Conservation (phyloP, 768 basidiomycete species). For the Leccinum broughii region DNA sequence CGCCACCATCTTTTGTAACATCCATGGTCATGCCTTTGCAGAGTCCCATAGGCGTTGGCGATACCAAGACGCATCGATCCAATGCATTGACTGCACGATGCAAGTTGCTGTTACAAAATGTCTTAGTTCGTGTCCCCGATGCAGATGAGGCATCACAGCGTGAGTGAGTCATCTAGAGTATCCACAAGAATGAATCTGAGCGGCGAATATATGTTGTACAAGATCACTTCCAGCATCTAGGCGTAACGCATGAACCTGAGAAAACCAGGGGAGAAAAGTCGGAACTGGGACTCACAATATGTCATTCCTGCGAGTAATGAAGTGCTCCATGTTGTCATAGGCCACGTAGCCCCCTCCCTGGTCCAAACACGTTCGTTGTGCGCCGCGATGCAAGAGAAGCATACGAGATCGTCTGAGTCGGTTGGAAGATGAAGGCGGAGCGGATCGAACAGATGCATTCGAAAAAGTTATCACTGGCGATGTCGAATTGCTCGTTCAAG, state of each 20-base stretch:
- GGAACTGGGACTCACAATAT: conserved; percentile 40
- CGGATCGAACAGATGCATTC: too few relatives aligned
- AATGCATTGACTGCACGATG: too few relatives aligned
- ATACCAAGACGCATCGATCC: too few relatives aligned
- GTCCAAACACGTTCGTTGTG: background rate
- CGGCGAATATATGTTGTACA: background rate
- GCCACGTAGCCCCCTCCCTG: conserved; percentile 45
- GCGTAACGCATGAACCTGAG: background rate
- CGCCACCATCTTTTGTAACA: too few relatives aligned
- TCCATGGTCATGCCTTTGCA: too few relatives aligned
- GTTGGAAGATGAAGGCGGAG: too few relatives aligned
- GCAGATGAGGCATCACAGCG: background rate
- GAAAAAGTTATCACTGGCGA: too few relatives aligned
- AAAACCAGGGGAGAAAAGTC: background rate
- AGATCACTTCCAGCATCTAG: conserved; percentile 39
- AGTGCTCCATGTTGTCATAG: conserved; percentile 39
- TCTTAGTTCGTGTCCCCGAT: background rate
- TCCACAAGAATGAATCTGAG: background rate
- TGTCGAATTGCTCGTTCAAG: conserved; percentile 79
- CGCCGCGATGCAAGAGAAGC: conserved; percentile 14
- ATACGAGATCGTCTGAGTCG: conserved; percentile 38
- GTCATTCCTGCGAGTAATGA: conserved; percentile 40
- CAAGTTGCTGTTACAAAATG: conserved; percentile 3
- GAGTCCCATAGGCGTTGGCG: too few relatives aligned
- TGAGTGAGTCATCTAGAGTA: background rate